A percentile compares a stretch with the other conserved stretches of the same genome.
These are phyloP conservation scores for Fraxinus dipetala DNA, from an alignment of 305 asterid species.

Conservation along the genomic window DNA sequence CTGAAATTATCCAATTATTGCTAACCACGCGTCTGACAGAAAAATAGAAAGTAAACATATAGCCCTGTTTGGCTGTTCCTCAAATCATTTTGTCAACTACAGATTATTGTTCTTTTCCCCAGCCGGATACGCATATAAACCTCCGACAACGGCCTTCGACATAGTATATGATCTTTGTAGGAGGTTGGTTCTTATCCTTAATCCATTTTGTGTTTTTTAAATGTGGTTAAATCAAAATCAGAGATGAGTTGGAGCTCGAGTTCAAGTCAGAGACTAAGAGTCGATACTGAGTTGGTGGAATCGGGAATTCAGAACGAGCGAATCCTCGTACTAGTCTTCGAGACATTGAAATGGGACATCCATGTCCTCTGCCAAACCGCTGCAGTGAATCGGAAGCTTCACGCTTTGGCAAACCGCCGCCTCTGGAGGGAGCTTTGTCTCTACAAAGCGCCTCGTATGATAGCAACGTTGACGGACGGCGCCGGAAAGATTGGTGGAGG, in stretches of 20 bases:
- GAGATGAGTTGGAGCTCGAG: slow-evolving; percentile 24
- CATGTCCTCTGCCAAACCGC: slow-evolving; percentile 47
- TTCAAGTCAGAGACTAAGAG: slow-evolving; percentile 23
- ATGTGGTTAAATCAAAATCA: background rate
- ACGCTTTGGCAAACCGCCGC: slow-evolving; percentile 64
- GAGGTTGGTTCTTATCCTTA: background rate
- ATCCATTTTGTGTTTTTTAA: no score
- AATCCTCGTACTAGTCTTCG: slow-evolving; percentile 42
- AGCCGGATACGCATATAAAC: background rate
- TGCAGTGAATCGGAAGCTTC: slow-evolving; percentile 48
- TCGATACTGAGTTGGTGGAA: slow-evolving; percentile 24
- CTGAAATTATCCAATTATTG: background rate
- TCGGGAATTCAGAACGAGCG: slow-evolving; percentile 62
- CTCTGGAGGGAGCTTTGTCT: slow-evolving; percentile 71
- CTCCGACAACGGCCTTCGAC: background rate
- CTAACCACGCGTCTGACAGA: background rate
- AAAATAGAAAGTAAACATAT: background rate
- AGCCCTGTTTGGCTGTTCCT: background rate
- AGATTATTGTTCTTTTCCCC: background rate
- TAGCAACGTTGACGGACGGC: slow-evolving; percentile 38
- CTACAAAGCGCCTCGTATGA: slow-evolving; percentile 60
- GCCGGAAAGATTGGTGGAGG: slow-evolving; percentile 42
- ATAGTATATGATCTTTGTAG: background rate
- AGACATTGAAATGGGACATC: slow-evolving; percentile 62
- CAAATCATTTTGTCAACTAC: background rate